Evolutionary conservation across 1,284 basidiomycete species (phyloP).

Genomic region (Pseudozyma pruni): DNA sequence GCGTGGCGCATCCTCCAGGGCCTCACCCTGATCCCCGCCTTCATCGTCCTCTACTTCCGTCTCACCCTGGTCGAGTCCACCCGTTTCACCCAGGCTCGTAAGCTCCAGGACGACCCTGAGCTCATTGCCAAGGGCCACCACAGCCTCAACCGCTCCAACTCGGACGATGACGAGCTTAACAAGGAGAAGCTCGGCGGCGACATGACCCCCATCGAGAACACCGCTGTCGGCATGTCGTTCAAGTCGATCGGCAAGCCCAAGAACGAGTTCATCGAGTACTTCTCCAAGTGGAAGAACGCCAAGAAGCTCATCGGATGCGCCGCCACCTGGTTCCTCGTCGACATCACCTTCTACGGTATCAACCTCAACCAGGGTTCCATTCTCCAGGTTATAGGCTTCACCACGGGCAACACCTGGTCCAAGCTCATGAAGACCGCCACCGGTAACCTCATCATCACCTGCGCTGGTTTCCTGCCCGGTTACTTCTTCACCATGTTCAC

Average conservation of each 20-base stretch:
- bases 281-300: conserved; percentile 60
- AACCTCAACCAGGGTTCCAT: conserved; percentile 81
- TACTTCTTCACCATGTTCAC: conserved; percentile 65
- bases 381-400: conserved; percentile 76
- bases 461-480: conserved; percentile 64
- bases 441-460: conserved; percentile 67
- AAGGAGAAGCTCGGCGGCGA: conserved; percentile 50
- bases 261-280: conserved; percentile 54
- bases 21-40: conserved; percentile 56
- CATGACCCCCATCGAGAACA: conserved; percentile 43
- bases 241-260: conserved; percentile 54
- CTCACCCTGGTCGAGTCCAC: conserved; percentile 71
- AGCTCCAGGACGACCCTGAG: conserved; percentile 81
- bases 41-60: conserved; percentile 71
- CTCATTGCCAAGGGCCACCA: conserved; percentile 75
- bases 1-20: conserved; percentile 68
- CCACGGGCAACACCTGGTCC: conserved; percentile 65
- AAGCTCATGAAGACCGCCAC: conserved; percentile 73
- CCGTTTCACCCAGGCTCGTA: conserved; percentile 83
- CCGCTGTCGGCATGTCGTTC: conserved; percentile 59
- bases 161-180: conserved; percentile 47
- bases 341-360: conserved; percentile 82
- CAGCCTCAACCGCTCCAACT: conserved; percentile 66
- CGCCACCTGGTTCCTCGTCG: conserved; percentile 69
- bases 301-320: conserved; percentile 59